Base-by-base conservation (phyloP, 208 protist genomes). In the Trypanosomatidae sp. region DNA sequence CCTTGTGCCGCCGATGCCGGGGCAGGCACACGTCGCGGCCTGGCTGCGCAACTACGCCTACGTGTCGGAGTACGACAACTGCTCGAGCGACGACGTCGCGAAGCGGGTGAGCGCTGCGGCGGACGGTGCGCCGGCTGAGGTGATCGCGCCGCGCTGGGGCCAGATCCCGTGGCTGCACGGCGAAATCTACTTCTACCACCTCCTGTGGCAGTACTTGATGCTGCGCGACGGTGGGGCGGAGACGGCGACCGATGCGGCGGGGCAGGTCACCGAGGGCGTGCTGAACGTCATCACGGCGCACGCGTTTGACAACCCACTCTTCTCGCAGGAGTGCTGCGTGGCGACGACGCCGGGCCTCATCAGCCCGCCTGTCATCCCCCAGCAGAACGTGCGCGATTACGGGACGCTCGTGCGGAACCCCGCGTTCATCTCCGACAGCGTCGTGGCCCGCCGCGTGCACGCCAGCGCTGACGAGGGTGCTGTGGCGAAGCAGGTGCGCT, bases 171-270 rank as follows among this genome's bases (percentile, higher is more conserved):
- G 91, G 91, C 85, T 97, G 53, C 89, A 92, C 56, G 94, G 92
- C 12, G 94, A 97, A 72, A 89, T 95, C 59, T 96, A 95, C 82
- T 86, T 96, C 55, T 96, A 96, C 62, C 89, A 97, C 60, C 74
- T 96, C 0, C 44, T 94, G 22, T 92, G 84, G 81, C 90, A 96
- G 85, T 93, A 89, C 71, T 15, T 91, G 55, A 81, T 94, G 82
- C 58, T 94, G 36, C 69, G 53, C 19, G 77, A 86, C 36, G 62
- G n/a, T 30, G 59, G n/a, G n/a, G 46, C 71, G 28, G 70, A 25
- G 73, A 56, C 41, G 28, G 28, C 33, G 47, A 43, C 44, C 7
- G 47, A n/a, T 41, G 69, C 41, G 9, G 67, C 47, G 59, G 25
- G 15, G 33, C 50, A 36, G 22, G 64, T 25, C 4, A n/a, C 55